These are phyloP conservation scores for Alternaria conjuncta DNA, from an alignment of 2,329 filamentous ascomycete species.

Conservation along the genomic window DNA sequence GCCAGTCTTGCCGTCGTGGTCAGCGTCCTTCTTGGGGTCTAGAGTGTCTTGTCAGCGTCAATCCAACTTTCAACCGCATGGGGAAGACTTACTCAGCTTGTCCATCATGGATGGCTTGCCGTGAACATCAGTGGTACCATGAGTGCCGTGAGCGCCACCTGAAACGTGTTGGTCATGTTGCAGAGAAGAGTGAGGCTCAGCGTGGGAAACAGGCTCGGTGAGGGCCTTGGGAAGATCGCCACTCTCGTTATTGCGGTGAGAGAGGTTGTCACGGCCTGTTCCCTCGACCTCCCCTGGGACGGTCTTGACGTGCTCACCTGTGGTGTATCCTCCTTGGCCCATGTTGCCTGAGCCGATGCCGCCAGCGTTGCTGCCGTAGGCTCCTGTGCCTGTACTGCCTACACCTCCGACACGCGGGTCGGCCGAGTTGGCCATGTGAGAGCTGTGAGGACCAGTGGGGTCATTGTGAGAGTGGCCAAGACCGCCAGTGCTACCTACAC, in stretches of 20 bases:
- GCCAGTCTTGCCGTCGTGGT: constrained; percentile 62
- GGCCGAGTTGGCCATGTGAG: constrained; percentile 30
- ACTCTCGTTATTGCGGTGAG: constrained; percentile 8
- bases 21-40: constrained; percentile 59
- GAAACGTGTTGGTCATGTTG: neutral
- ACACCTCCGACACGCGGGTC: constrained; percentile 42
- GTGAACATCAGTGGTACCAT: constrained; percentile 1
- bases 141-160: neutral
- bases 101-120: constrained; percentile 57
- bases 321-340: neutral
- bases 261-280: neutral
- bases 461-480: neutral
- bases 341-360: neutral
- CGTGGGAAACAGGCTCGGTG: constrained; percentile 7
- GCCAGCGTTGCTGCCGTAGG: constrained; percentile 2
- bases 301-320: constrained; percentile 8
- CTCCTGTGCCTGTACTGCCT: constrained; percentile 17
- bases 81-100: constrained; percentile 48
- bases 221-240: constrained; percentile 16
- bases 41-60: neutral
- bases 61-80: neutral
- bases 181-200: constrained; percentile 9
- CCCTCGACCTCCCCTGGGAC: neutral
- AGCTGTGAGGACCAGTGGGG: constrained; percentile 4
- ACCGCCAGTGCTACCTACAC: neutral